Evolutionary conservation across 2,329 filamentous ascomycete species (phyloP).

Genomic region (Colletotrichum sp.): DNA sequence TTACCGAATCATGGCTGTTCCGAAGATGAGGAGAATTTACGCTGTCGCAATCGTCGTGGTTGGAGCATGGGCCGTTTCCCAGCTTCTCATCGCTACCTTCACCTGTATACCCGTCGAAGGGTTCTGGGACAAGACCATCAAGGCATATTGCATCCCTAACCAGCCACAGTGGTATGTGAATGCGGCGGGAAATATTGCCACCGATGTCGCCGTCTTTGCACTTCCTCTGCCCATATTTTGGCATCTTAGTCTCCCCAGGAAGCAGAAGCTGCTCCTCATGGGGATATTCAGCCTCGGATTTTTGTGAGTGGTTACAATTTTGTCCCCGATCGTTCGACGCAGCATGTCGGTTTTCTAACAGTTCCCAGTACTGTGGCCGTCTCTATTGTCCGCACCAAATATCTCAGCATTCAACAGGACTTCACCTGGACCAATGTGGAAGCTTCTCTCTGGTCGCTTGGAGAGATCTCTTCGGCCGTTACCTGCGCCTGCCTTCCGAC

Average conservation of each 20-base stretch:
- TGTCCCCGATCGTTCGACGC: background rate
- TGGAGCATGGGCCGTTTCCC: constrained; percentile 29
- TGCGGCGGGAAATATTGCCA: constrained; percentile 30
- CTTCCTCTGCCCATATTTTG: constrained; percentile 30
- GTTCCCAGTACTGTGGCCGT: constrained; percentile 25
- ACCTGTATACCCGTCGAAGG: constrained; percentile 30
- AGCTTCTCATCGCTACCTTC: constrained; percentile 29
- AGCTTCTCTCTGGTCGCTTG: constrained; percentile 26
- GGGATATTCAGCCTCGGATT: constrained; percentile 32
- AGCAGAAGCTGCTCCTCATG: constrained; percentile 28
- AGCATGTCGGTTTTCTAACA: background rate
- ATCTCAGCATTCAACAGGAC: constrained; percentile 21
- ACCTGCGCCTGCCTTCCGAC: constrained; percentile 27
- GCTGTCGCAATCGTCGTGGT: constrained; percentile 29
- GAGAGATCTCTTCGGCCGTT: constrained; percentile 26
- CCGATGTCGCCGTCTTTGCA: constrained; percentile 28
- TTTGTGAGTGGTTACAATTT: constrained; percentile 24
- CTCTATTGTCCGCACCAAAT: constrained; percentile 26
- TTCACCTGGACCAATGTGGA: constrained; percentile 27
- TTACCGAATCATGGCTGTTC: constrained; percentile 35
- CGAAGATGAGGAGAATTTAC: constrained; percentile 28
- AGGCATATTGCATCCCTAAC: constrained; percentile 24
- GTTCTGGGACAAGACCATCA: constrained; percentile 28
- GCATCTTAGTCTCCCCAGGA: constrained; percentile 24
- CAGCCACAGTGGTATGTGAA: constrained; percentile 28